phyloP scores from a whole-genome alignment of 768 basidiomycete species.

The Mycena chlorophos region DNA sequence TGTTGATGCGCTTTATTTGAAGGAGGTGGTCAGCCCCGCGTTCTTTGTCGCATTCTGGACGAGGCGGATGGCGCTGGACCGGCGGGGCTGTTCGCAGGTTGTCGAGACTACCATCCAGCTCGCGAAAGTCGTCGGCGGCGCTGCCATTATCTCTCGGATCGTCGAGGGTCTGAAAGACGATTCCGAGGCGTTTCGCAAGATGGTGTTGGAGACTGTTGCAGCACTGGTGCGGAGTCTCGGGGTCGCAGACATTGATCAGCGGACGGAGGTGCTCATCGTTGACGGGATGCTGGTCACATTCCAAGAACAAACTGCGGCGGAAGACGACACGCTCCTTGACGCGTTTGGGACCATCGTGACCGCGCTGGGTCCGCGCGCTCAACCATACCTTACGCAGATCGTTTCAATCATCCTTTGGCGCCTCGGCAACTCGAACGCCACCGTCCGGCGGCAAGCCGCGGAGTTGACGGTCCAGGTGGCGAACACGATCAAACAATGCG shows the following conservation, averaged over 20 bases:
- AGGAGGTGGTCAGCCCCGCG: slow-evolving; percentile 93
- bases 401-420: slow-evolving; percentile 99
- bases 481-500: slow-evolving; percentile 97
- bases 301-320: slow-evolving; percentile 98
- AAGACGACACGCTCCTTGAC: slow-evolving; percentile 98
- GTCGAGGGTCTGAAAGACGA: slow-evolving; percentile 91
- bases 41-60: slow-evolving; percentile 99
- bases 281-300: slow-evolving; percentile 99
- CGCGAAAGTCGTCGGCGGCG: slow-evolving; percentile 92
- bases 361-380: slow-evolving; percentile 91
- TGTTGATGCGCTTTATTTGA: slow-evolving; percentile 92
- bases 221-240: slow-evolving; percentile 91
- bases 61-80: slow-evolving; percentile 93
- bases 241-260: slow-evolving; percentile 93
- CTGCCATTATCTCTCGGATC: slow-evolving; percentile 85
- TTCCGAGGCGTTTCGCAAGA: slow-evolving; percentile 91
- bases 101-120: slow-evolving; percentile 98
- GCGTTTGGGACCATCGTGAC: slow-evolving; percentile 98
- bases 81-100: slow-evolving; percentile 93
- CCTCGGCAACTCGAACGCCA: slow-evolving; percentile 98
- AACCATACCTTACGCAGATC: slow-evolving; percentile 97
- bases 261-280: slow-evolving; percentile 88
- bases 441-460: slow-evolving; percentile 97
- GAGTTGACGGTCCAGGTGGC: slow-evolving; percentile 91
- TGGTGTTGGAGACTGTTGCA: slow-evolving; percentile 99